Evolutionary conservation across 805 yeast species (phyloP).

Genomic region (Geotrichum ghanense): DNA sequence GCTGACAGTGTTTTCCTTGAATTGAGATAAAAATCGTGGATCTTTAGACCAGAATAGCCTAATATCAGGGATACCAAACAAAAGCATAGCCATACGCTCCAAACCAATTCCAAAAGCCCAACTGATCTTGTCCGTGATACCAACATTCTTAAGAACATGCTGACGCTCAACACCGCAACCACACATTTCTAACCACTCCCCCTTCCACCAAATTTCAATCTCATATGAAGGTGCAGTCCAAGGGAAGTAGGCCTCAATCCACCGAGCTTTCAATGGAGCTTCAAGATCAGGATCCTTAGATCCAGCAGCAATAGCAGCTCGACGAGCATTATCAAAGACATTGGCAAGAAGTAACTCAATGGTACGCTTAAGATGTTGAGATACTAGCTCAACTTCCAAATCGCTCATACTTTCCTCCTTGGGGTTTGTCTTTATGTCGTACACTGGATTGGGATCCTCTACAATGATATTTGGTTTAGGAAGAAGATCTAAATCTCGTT

Average conservation of each 20-base stretch:
- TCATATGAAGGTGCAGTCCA: constrained; percentile 99
- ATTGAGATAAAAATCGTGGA: constrained; percentile 65
- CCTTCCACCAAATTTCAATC: constrained; percentile 97
- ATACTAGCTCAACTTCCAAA: constrained; percentile 55
- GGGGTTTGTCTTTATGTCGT: constrained; percentile 49
- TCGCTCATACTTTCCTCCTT: constrained; percentile 69
- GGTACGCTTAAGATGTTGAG: constrained; percentile 74
- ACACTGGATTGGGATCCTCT: constrained; percentile 56
- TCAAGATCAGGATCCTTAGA: constrained; percentile 46
- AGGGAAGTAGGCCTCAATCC: constrained; percentile 94
- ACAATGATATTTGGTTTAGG: constrained; percentile 62
- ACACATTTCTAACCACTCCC: constrained; percentile 94
- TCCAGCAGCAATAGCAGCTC: constrained; percentile 50
- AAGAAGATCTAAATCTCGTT: constrained; percentile 49
- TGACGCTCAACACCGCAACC: constrained; percentile 90
- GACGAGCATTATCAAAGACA: constrained; percentile 64
- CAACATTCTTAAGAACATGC: constrained; percentile 64
- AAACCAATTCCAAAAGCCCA: constrained; percentile 98
- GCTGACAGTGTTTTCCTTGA: constrained; percentile 48
- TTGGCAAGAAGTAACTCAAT: constrained; percentile 72
- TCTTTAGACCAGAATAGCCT: constrained; percentile 86
- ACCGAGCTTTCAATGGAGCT: constrained; percentile 74
- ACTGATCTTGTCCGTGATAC: constrained; percentile 52
- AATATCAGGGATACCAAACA: constrained; percentile 93
- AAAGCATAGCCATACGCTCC: constrained; percentile 89